These are phyloP conservation scores for Hirsutella thompsonii DNA, from an alignment of 2,329 filamentous ascomycete genomes.

Conservation along the genomic window DNA sequence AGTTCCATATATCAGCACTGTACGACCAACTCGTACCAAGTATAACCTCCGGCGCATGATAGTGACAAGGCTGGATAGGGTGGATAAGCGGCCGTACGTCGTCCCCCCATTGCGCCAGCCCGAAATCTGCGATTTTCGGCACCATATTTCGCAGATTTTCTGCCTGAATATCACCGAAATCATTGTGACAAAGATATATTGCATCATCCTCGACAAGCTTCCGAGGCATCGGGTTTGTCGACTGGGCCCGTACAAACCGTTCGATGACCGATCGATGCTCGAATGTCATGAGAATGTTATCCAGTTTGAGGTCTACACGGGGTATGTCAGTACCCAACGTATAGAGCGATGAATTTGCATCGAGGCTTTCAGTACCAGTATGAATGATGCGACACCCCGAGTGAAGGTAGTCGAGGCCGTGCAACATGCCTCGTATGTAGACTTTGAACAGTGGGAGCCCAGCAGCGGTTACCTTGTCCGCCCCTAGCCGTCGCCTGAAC, in stretches of 20 bases:
- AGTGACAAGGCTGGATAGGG: slow-evolving; percentile 10
- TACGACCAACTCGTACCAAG: slow-evolving; percentile 10
- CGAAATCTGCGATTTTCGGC: slow-evolving; percentile 2
- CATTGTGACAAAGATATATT: slow-evolving; percentile 8
- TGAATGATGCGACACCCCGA: slow-evolving; percentile 28
- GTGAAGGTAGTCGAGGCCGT: slow-evolving; percentile 27
- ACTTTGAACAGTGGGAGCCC: slow-evolving; percentile 17
- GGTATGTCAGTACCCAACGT: too few relatives aligned
- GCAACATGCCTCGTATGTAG: slow-evolving; percentile 19
- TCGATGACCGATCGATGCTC: slow-evolving; percentile 10
- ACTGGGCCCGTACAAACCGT: slow-evolving; percentile 7
- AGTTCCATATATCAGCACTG: slow-evolving; percentile 8
- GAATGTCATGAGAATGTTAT: slow-evolving; percentile 12
- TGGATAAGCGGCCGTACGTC: slow-evolving; percentile 3
- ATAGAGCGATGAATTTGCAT: not conserved
- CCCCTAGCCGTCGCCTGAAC: slow-evolving; percentile 20
- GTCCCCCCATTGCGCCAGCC: slow-evolving; percentile 2
- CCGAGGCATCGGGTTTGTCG: slow-evolving; percentile 3
- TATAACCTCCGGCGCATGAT: slow-evolving; percentile 11
- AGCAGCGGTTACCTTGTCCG: slow-evolving; percentile 9
- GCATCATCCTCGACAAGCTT: slow-evolving; percentile 5
- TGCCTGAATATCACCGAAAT: slow-evolving; percentile 6
- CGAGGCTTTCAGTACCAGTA: slow-evolving; percentile 18
- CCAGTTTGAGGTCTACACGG: slow-evolving; percentile 9
- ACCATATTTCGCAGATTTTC: slow-evolving; percentile 1